Percentiles rank a stretch among this genome's conserved stretches.
phyloP scores from a whole-genome alignment of 225 moss, liverwort and hornwort species.

The Sphagnum contortum region DNA sequence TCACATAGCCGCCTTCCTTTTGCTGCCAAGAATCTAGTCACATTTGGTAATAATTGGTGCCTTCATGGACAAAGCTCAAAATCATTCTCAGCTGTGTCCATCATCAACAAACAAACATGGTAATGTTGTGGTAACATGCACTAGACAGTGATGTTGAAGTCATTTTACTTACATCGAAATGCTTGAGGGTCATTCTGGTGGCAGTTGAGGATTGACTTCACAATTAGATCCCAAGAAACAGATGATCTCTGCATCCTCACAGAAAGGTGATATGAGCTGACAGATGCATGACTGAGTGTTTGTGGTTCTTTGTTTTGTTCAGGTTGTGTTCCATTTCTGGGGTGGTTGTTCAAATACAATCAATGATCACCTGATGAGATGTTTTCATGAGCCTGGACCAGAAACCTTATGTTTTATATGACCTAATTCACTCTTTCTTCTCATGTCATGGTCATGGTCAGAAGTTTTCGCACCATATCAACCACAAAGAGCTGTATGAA shows the following conservation, averaged over 20 bases:
- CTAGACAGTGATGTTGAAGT: no score
- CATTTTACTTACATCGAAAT: slow-evolving; percentile 29
- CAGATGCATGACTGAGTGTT: not conserved
- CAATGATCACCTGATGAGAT: no score
- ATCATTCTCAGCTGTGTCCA: not conserved
- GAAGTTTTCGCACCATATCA: slow-evolving; percentile 47
- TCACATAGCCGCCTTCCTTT: slow-evolving; percentile 59
- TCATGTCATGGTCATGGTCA: no score
- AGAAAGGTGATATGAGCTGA: not conserved
- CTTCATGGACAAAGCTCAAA: not conserved
- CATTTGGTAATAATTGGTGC: not conserved
- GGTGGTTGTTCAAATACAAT: no score
- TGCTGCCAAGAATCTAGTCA: slow-evolving; percentile 24
- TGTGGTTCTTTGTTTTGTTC: not conserved
- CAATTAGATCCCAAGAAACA: slow-evolving; percentile 52
- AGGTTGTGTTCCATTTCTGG: not conserved
- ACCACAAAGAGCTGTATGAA: slow-evolving; percentile 62
- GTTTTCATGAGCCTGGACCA: no score
- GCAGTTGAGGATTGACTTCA: slow-evolving; percentile 44
- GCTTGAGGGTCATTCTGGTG: slow-evolving; percentile 50
- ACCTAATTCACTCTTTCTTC: no score
- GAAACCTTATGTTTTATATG: no score
- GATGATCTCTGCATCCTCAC: slow-evolving; percentile 23
- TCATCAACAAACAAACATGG: not conserved
- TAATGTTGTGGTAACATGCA: no score